Evolutionary conservation across 164 flowering plant genomes (phyloP), one percentile per base, ranked within the genome.

Genomic region (Nymphaea thermarum): DNA sequence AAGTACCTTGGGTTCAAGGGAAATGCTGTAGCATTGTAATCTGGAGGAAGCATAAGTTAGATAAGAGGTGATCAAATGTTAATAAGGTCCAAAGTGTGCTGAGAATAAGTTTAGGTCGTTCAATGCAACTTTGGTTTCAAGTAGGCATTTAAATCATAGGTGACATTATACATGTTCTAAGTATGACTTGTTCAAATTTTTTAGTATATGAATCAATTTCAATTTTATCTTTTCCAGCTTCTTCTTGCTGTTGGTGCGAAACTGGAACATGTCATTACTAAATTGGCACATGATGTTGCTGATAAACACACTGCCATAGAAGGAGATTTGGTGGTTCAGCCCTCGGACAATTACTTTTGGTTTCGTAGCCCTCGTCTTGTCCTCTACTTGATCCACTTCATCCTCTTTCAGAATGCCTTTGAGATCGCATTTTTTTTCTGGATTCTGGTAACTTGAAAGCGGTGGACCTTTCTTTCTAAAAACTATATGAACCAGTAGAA

Each of bases 261-360:
- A 75, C 76, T 91, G 43, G 91, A 88, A 63, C 88, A 91, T 71
- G 68, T 91, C 5, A 91, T 89, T 14, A 68, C 79, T 7, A 76
- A 80, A 44, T 68, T 87, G 65, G 95, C 90, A 5, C 75, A 78
- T 60, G 97, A 85, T 12, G 79, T 80, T 18, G 79, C 68, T 10
- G 75, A 71, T 59, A 73, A 69, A 60, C 75, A 72, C 16, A 68
- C 67, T 47, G 78, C 76, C 3, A 65, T 74, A 17, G 69, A 63
- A 68, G 84, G 82, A 42, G 82, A 74, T 10, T 62, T 76, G 67
- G 81, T 67, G 42, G 86, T 89, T 67, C 76, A 76, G 63, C 97
- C 95, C 10, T 91, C 97, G 1, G 93, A 91, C 67, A 79, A 89
- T 42, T 80, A 84, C 74, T 91, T 91, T 68, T 91, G 93, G 95